Percentiles rank a stretch among this genome's conserved stretches.
Evolutionary conservation across 768 basidiomycete species (phyloP).

Genomic region (Mrakia gelida): DNA sequence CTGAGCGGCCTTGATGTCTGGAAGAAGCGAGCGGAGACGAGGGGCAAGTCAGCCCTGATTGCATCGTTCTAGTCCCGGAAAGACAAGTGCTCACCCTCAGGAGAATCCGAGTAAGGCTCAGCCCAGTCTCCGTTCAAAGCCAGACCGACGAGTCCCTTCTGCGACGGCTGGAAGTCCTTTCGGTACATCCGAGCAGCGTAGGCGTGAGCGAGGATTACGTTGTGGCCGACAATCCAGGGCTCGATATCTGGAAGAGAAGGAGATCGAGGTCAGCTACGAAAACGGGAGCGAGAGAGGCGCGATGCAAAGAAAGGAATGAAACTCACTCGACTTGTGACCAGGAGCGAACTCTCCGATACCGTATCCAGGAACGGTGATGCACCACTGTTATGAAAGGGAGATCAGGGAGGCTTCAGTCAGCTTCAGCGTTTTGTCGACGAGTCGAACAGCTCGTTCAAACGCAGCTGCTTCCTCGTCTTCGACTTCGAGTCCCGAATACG

Average conservation of each 20-base stretch:
- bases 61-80: too few relatives aligned
- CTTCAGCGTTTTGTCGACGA: too few relatives aligned
- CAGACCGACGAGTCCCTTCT: slow-evolving; percentile 69
- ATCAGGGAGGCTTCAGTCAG: too few relatives aligned
- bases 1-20: slow-evolving; percentile 63
- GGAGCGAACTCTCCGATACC: slow-evolving; percentile 68
- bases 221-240: slow-evolving; percentile 60
- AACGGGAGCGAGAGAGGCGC: slow-evolving; percentile 9
- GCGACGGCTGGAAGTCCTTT: slow-evolving; percentile 58
- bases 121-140: slow-evolving; percentile 73
- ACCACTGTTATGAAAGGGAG: slow-evolving; percentile 44
- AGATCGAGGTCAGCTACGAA: not conserved
- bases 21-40: too few relatives aligned
- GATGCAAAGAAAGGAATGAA: not conserved
- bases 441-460: too few relatives aligned
- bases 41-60: too few relatives aligned
- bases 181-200: slow-evolving; percentile 63
- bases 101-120: slow-evolving; percentile 65
- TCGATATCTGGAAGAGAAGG: slow-evolving; percentile 34
- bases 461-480: too few relatives aligned
- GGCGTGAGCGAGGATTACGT: slow-evolving; percentile 65
- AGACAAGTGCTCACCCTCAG: slow-evolving; percentile 44
- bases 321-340: slow-evolving; percentile 58
- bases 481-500: too few relatives aligned
- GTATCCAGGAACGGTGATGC: slow-evolving; percentile 64